Evolutionary conservation across 768 basidiomycete species (phyloP).

Genomic region (Polyporus arcularius): DNA sequence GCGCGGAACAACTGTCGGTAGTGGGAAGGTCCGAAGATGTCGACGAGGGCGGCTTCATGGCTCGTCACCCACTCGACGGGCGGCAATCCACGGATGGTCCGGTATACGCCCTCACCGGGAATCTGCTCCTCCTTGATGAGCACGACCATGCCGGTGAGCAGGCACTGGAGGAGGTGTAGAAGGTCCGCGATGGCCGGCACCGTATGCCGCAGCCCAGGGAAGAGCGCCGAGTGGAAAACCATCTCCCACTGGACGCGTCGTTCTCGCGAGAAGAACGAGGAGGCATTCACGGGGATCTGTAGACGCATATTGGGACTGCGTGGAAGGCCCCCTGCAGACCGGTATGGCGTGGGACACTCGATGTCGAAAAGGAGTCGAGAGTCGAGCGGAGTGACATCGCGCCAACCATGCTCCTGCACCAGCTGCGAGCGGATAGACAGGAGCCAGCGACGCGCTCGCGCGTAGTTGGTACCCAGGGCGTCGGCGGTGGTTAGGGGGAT

Average conservation of each 20-base stretch:
- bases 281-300: slow-evolving; percentile 76
- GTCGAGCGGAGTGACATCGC: slow-evolving; percentile 59
- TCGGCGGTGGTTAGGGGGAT: slow-evolving; percentile 85
- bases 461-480: slow-evolving; percentile 77
- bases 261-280: slow-evolving; percentile 85
- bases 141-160: slow-evolving; percentile 43
- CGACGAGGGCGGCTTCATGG: slow-evolving; percentile 65
- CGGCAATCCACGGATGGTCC: slow-evolving; percentile 77
- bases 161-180: slow-evolving; percentile 41
- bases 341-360: slow-evolving; percentile 78
- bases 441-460: slow-evolving; percentile 78
- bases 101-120: slow-evolving; percentile 62
- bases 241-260: slow-evolving; percentile 86
- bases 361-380: slow-evolving; percentile 76
- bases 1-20: slow-evolving; percentile 74
- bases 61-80: slow-evolving; percentile 75
- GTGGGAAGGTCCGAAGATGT: slow-evolving; percentile 74
- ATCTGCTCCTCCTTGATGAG: slow-evolving; percentile 75
- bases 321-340: slow-evolving; percentile 72
- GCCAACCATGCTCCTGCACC: slow-evolving; percentile 70
- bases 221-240: slow-evolving; percentile 64
- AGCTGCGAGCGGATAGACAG: slow-evolving; percentile 62
- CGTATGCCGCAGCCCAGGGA: slow-evolving; percentile 39
- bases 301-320: slow-evolving; percentile 73
- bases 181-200: slow-evolving; percentile 40